Conservation (phyloP, 148 eudicot genomes). For the Persicaria maculosa region DNA sequence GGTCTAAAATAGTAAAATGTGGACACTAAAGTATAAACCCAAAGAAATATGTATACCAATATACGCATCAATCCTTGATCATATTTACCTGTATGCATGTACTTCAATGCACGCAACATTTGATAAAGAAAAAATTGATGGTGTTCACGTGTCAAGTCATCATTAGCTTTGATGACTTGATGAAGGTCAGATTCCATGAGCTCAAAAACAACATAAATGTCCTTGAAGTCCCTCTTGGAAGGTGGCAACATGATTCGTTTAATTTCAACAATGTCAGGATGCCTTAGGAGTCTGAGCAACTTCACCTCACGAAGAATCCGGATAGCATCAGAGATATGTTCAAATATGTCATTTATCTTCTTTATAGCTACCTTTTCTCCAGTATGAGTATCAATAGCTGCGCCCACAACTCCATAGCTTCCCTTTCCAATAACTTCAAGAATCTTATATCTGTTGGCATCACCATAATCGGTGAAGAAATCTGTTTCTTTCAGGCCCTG, state of each 20-base stretch:
- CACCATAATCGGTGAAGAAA: conserved; percentile 82
- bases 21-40: background rate
- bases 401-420: conserved; percentile 89
- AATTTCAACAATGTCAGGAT: conserved; percentile 91
- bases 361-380: conserved; percentile 89
- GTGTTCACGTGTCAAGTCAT: conserved; percentile 81
- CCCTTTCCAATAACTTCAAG: conserved; percentile 80
- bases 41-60: background rate
- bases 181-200: conserved; percentile 92
- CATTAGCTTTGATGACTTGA: conserved; percentile 87
- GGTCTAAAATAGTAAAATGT: background rate
- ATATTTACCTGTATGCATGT: conserved; percentile 76
- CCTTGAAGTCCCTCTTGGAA: conserved; percentile 68
- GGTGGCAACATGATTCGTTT: conserved; percentile 88
- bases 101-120: conserved; percentile 82
- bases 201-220: conserved; percentile 88
- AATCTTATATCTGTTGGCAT: conserved; percentile 69
- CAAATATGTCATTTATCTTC: conserved; percentile 73
- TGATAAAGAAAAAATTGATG: conserved; percentile 88
- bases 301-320: conserved; percentile 80
- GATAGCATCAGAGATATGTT: conserved; percentile 78
- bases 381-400: conserved; percentile 81
- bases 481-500: conserved; percentile 61
- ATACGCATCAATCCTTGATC: background rate
- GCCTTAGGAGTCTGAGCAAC: conserved; percentile 74